phyloP scores from a whole-genome alignment of 2,329 filamentous ascomycete species.

The Xylariaceae sp. region DNA sequence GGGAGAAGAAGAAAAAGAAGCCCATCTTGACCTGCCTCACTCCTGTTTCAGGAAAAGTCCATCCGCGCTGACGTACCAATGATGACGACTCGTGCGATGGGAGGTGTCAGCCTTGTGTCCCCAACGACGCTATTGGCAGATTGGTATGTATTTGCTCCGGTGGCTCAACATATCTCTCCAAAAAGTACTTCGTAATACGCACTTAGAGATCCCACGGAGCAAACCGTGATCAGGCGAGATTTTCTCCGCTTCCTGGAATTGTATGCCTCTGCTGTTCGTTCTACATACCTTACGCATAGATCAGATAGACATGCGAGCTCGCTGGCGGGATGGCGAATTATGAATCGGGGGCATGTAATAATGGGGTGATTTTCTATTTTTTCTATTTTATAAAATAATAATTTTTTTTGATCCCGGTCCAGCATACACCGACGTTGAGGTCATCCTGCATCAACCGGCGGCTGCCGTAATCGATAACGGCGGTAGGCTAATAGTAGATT shows the following conservation, averaged over 20 bases:
- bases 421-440: background rate
- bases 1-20: too few species aligned
- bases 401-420: background rate
- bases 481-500: too few species aligned
- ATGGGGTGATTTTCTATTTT: background rate
- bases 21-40: too few species aligned
- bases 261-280: background rate
- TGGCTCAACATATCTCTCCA: too few species aligned
- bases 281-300: background rate
- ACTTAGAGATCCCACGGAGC: slow-evolving; percentile 1
- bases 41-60: too few species aligned
- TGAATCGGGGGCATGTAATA: background rate
- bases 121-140: too few species aligned
- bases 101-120: slow-evolving; percentile 16
- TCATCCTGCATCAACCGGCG: background rate
- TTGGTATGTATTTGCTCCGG: too few species aligned
- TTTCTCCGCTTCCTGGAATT: background rate
- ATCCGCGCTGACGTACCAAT: slow-evolving; percentile 15
- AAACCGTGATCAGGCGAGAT: background rate
- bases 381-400: too few species aligned
- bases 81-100: slow-evolving; percentile 1
- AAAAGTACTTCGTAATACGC: background rate
- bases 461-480: background rate
- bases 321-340: background rate
- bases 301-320: background rate